phyloP scores from a whole-genome alignment of 345 rosid species.

The Leavenworthia alabamica region DNA sequence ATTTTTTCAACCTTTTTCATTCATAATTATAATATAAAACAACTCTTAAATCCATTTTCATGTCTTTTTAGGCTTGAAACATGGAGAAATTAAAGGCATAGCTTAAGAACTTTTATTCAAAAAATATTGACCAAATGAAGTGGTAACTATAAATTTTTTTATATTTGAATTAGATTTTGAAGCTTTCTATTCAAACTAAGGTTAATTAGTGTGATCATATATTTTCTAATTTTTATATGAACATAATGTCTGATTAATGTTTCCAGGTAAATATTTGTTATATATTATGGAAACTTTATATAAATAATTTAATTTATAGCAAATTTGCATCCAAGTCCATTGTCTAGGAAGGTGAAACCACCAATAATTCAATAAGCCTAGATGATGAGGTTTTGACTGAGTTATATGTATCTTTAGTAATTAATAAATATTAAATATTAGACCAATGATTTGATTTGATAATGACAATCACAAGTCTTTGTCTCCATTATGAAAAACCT shows the following conservation, averaged over 20 bases:
- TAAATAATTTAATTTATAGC: neutral
- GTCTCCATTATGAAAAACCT: conserved; percentile 23
- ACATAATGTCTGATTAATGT: neutral
- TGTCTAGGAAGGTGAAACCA: neutral
- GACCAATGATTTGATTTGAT: conserved; percentile 13
- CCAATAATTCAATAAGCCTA: conserved; percentile 5
- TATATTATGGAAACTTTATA: neutral
- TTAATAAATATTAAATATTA: conserved; percentile 14
- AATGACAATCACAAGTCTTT: conserved; percentile 19
- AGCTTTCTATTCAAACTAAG: neutral
- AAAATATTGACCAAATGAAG: neutral
- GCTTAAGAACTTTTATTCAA: neutral
- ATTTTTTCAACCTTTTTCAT: neutral
- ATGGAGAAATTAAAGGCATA: conserved; percentile 20
- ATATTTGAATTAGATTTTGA: neutral
- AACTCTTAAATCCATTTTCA: neutral
- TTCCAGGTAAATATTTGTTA: neutral
- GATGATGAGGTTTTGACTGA: conserved; percentile 9
- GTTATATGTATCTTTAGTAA: neutral
- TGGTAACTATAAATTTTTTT: neutral
- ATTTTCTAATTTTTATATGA: neutral
- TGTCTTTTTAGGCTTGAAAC: conserved; percentile 4
- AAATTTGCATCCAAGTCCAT: conserved; percentile 1
- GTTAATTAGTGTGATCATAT: neutral
- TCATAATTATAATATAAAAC: neutral